Evolutionary conservation across 495 filamentous ascomycete species (phyloP).

Genomic region (Penicillium paxilli): DNA sequence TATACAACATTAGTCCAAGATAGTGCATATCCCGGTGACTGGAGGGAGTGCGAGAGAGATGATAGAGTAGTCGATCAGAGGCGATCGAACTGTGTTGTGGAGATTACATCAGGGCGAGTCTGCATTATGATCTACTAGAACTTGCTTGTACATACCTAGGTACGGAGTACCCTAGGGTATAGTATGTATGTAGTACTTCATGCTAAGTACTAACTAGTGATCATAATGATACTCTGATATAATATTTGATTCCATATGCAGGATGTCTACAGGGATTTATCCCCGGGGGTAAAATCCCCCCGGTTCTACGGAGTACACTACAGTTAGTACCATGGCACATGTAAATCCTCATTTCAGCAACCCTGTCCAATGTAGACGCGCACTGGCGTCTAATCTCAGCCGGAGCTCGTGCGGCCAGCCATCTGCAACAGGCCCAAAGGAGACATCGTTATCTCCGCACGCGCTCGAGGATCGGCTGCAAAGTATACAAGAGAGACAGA

Average conservation of each 20-base stretch:
- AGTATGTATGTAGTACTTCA: too few relatives aligned
- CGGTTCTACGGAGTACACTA: too few relatives aligned
- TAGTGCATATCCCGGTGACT: neutral
- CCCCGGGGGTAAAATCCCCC: too few relatives aligned
- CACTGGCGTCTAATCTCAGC: constrained; percentile 27
- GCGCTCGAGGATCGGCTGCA: constrained; percentile 11
- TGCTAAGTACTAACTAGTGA: too few relatives aligned
- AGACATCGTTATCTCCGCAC: constrained; percentile 15
- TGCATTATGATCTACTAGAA: too few relatives aligned
- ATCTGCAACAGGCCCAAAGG: constrained; percentile 18
- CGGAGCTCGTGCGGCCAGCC: constrained; percentile 10
- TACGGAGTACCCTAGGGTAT: too few relatives aligned
- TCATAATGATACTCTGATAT: too few relatives aligned
- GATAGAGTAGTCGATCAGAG: neutral
- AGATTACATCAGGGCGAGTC: too few relatives aligned
- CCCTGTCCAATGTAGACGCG: constrained; percentile 3
- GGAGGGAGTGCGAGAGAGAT: neutral
- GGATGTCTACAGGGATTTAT: too few relatives aligned
- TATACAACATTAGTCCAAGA: neutral
- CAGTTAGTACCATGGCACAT: neutral
- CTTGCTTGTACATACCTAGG: too few relatives aligned
- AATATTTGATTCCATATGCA: too few relatives aligned
- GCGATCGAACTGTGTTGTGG: neutral
- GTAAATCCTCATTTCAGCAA: neutral
- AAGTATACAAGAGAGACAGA: constrained; percentile 9